Conservation (phyloP, 805 yeast species). For the Candida maesae region DNA sequence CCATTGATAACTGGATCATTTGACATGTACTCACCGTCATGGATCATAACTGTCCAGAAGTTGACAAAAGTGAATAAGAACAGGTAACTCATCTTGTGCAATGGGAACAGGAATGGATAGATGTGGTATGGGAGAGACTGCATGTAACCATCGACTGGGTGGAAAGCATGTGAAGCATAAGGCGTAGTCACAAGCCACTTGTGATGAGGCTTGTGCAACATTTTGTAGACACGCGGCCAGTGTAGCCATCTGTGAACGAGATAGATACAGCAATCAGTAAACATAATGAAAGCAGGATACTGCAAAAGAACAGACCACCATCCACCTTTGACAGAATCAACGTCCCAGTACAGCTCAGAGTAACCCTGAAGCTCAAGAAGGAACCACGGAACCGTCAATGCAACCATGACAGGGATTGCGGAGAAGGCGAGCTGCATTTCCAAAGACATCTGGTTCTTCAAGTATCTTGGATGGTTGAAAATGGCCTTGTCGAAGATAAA, state of each 20-base stretch:
- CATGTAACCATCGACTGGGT: slow-evolving; percentile 93
- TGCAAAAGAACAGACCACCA: slow-evolving; percentile 63
- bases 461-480: slow-evolving; percentile 92
- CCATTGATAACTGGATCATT: slow-evolving; percentile 94
- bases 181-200: slow-evolving; percentile 99
- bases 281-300: slow-evolving; percentile 76
- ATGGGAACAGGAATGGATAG: slow-evolving; percentile 88
- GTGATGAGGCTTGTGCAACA: slow-evolving; percentile 94
- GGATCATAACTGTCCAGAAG: slow-evolving; percentile 98
- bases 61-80: slow-evolving; percentile 85
- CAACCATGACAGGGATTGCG: slow-evolving; percentile 88
- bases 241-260: slow-evolving; percentile 90
- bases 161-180: slow-evolving; percentile 97
- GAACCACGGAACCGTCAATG: slow-evolving; percentile 88
- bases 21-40: slow-evolving; percentile 94
- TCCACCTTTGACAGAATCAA: slow-evolving; percentile 62
- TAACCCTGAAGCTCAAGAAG: slow-evolving; percentile 77
- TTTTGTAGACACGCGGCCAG: slow-evolving; percentile 85
- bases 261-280: slow-evolving; percentile 92
- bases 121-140: slow-evolving; percentile 94
- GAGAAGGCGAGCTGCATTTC: slow-evolving; percentile 76
- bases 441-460: slow-evolving; percentile 86
- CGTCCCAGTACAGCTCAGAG: slow-evolving; percentile 69
- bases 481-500: slow-evolving; percentile 83
- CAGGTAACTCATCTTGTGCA: slow-evolving; percentile 83